These are phyloP conservation scores for Metschnikowia amazonensis DNA, from an alignment of 805 yeast species.

Conservation along the genomic window DNA sequence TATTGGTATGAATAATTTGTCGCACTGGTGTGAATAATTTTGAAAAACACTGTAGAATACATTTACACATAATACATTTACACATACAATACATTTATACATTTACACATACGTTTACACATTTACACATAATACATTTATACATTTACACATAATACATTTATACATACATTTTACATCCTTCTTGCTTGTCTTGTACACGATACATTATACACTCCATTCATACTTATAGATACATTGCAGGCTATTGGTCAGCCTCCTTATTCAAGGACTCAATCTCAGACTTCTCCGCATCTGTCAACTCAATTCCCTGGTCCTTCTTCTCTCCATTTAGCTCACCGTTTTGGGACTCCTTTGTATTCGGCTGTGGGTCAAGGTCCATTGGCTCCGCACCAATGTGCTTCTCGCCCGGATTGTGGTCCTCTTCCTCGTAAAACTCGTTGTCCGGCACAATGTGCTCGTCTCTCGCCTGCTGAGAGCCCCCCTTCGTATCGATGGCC, in stretches of 20 bases:
- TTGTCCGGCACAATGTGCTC: slow-evolving; percentile 63
- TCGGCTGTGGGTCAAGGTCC: slow-evolving; percentile 6
- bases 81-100: background rate
- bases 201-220: too few relatives aligned
- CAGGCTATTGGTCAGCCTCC: slow-evolving; percentile 1
- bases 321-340: slow-evolving; percentile 1
- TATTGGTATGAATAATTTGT: too few relatives aligned
- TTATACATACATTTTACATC: too few relatives aligned
- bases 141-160: too few relatives aligned
- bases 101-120: too few relatives aligned
- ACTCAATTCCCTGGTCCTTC: slow-evolving; percentile 8
- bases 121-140: too few relatives aligned
- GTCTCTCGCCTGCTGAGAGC: slow-evolving; percentile 82
- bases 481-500: slow-evolving; percentile 87
- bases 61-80: too few relatives aligned
- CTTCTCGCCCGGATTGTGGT: slow-evolving; percentile 39
- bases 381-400: slow-evolving; percentile 20
- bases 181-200: too few relatives aligned
- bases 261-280: slow-evolving; percentile 37
- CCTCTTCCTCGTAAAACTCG: slow-evolving; percentile 73
- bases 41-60: too few relatives aligned
- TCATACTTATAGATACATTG: background rate
- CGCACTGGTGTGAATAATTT: too few relatives aligned
- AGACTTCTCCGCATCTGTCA: slow-evolving; percentile 37
- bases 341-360: background rate